A percentile compares a stretch with the other conserved stretches of the same genome.
Conservation (phyloP, 1,284 basidiomycete genomes). For the Marasmius sp. region DNA sequence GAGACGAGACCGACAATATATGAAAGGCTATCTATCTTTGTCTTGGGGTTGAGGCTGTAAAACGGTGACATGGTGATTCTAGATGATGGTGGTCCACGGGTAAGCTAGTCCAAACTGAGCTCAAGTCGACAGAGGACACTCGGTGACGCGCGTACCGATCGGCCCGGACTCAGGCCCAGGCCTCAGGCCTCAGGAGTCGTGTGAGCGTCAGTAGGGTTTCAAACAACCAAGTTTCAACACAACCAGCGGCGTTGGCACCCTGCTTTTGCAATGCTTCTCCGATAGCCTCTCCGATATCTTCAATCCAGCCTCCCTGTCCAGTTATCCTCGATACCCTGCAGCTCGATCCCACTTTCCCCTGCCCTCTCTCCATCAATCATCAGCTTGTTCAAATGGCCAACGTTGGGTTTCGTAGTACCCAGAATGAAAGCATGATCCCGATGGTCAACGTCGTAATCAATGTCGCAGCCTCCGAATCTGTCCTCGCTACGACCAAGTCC, state of each 20-base stretch:
- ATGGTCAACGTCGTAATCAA: slow-evolving; percentile 93
- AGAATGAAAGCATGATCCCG: slow-evolving; percentile 97
- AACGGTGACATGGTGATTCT: too few species aligned
- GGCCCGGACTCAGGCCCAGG: too few species aligned
- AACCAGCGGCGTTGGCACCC: slow-evolving; percentile 50
- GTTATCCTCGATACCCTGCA: slow-evolving; percentile 87
- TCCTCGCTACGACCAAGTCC: slow-evolving; percentile 74
- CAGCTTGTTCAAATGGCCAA: slow-evolving; percentile 72
- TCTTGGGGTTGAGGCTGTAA: too few species aligned
- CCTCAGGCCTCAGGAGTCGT: too few species aligned
- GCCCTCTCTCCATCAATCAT: slow-evolving; percentile 84
- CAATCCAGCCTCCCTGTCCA: slow-evolving; percentile 81
- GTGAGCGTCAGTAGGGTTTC: too few species aligned
- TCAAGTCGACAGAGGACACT: too few species aligned
- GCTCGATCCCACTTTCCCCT: slow-evolving; percentile 77
- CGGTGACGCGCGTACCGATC: too few species aligned
- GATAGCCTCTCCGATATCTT: slow-evolving; percentile 74
- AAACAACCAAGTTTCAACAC: too few species aligned
- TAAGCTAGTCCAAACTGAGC: too few species aligned
- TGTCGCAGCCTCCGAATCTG: slow-evolving; percentile 92
- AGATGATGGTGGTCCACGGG: too few species aligned
- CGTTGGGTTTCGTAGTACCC: slow-evolving; percentile 78
- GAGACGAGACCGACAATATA: too few species aligned
- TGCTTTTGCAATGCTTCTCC: slow-evolving; percentile 68
- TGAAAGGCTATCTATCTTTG: too few species aligned